These are phyloP conservation scores for Lonicera japonica DNA, from an alignment of 129 eudicot species.

Conservation along the genomic window DNA sequence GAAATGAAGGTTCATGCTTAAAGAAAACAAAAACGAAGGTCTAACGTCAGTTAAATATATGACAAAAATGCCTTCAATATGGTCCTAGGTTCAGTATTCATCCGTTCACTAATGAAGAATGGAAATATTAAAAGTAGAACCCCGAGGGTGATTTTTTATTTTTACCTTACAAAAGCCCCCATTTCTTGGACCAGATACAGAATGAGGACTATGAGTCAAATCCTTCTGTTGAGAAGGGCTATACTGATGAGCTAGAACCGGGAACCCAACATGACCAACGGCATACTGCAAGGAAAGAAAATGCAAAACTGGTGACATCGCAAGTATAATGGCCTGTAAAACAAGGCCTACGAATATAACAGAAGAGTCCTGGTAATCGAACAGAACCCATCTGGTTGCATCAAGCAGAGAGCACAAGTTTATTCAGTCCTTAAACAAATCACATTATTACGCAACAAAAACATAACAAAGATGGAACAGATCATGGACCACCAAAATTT, in stretches of 20 bases:
- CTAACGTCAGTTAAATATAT: background rate
- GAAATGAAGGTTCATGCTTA: slow-evolving; percentile 56
- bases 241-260: slow-evolving; percentile 42
- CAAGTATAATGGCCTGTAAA: too few species aligned
- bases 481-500: too few species aligned
- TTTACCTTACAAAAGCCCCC: slow-evolving; percentile 54
- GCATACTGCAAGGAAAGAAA: slow-evolving; percentile 33
- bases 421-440: background rate
- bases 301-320: background rate
- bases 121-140: background rate
- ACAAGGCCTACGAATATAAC: too few species aligned
- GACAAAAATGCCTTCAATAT: background rate
- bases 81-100: too few species aligned
- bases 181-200: slow-evolving; percentile 54
- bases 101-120: background rate
- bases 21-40: slow-evolving; percentile 13
- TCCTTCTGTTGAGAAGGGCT: slow-evolving; percentile 48
- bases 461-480: too few species aligned
- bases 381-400: too few species aligned
- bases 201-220: slow-evolving; percentile 52
- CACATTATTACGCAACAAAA: too few species aligned
- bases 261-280: slow-evolving; percentile 37
- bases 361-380: too few species aligned
- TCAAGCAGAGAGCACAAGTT: background rate
- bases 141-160: background rate